Base-by-base conservation (phyloP, 306 rosid species). In the Astragalus glycyphyllos region DNA sequence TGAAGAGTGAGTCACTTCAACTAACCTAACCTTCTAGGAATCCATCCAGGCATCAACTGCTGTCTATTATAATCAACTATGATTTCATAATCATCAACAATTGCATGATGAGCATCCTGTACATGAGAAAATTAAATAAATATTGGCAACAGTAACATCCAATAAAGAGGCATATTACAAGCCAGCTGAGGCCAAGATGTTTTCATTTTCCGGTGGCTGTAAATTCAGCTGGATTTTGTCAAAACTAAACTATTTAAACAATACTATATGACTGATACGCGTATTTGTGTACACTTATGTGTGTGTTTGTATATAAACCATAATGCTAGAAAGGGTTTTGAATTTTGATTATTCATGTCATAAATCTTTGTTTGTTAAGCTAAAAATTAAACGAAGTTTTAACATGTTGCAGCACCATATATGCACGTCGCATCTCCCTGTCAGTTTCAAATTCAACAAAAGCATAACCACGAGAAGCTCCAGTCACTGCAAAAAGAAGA, bases 1-100 rank as follows among this genome's bases (percentile, higher is more conserved):
- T 56, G 40, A 47, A 38, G 47, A 73, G 79, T 55, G 70, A 58
- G 66, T 81, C 40, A 6, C 37, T 49, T 78, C 61, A 46, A 88
- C 86, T 72, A 34, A 93, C 98, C 98, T 87, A 93, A 87, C 68
- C 98, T 81, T 82, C 97, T 86, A 11, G 98, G 98, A 79, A 93
- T 90, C 98, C 98, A 93, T 64, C 98, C 98, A 8, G 92, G 85
- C 97, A 88, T 93, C 81, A 93, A 65, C 44, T 85, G 93, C 62
- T 93, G 97, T 70, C 97, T 83, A 50, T 88, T 87, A 81, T 85
- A 88, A 78, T 93, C 98, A 66, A 93, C 97, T 37, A 87, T 83
- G 74, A 93, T 68, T 87, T 93, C 90, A 67, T 75, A 79, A 77
- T 87, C 92, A 78, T 90, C 98, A 74, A 93, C 61, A 75, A 81